Evolutionary conservation across 495 filamentous ascomycete genomes (phyloP), one percentile per base, ranked within the genome.

Genomic region (Penicillium roqueforti): DNA sequence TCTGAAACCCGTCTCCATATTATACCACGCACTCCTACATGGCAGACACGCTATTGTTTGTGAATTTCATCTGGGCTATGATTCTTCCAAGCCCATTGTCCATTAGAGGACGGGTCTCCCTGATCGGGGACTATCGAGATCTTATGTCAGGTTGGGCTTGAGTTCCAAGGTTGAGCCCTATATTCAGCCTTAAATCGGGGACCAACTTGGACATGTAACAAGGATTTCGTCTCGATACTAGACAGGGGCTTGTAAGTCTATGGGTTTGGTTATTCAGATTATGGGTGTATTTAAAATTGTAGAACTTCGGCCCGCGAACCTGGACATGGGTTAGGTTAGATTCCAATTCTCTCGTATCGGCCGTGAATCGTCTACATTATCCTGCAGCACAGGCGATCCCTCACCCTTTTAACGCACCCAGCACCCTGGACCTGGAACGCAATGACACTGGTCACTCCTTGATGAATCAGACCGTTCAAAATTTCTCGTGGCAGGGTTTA

Each of bases 401-500:
- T 25, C 43, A 4, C 9, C 37, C 22, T 19, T 34, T 34, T 8
- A 18, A 44, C 13, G 37, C 18, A 29, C 11, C 45, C 37, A 32
- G 54, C 20, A 49, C 37, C 43, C 51, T 45, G 32, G 70, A 71
- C 28, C 50, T 74, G 20, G 69, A 74, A 23, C 48, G 53, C 3
- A 63, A 67, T 52, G 68, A 60, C 8, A 51, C 34, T 3, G 53
- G 66, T 1, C 56, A 60, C n/a, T 73, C 73, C 37, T 47, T 74
- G 26, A 61, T 60, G 55, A 76, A 78, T 50, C 44, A 67, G 16
- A 63, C 66, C 6, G 69, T 78, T 18, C 58, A 66, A n/a, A 72
- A 63, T 51, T 83, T 87, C 56, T 73, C 78, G 10, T 91, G 86
- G 86, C 67, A 65, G 23, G 73, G 75, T 34, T 64, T 89, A 52